A percentile compares a stretch with the other conserved stretches of the same genome.
These are phyloP conservation scores for Capsella bursapastoris DNA, from an alignment of 345 rosid species.

Conservation along the genomic window DNA sequence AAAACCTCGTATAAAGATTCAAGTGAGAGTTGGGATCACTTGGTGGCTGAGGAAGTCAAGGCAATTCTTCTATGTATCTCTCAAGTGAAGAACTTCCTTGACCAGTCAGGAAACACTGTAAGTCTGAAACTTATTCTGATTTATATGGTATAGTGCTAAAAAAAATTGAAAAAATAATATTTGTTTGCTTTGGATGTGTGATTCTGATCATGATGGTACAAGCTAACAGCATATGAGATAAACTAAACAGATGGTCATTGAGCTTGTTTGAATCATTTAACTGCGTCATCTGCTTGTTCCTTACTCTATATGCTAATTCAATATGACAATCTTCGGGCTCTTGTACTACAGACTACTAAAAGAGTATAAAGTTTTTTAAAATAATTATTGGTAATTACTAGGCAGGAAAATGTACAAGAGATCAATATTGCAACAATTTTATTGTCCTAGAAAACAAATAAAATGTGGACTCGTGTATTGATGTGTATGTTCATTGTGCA, in stretches of 20 bases:
- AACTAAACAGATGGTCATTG: constrained; percentile 20
- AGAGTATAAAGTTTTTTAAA: constrained; percentile 1
- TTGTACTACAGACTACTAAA: not conserved
- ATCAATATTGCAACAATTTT: constrained; percentile 14
- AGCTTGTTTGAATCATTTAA: constrained; percentile 15
- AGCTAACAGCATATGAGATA: not conserved
- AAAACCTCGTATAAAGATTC: constrained; percentile 52
- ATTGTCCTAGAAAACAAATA: not conserved
- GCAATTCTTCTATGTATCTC: constrained; percentile 65
- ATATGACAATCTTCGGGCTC: constrained; percentile 13
- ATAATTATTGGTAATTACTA: constrained; percentile 1
- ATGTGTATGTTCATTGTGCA: constrained; percentile 52
- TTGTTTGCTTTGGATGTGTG: constrained; percentile 33
- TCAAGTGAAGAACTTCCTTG: constrained; percentile 59
- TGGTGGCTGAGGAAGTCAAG: constrained; percentile 83
- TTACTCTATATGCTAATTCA: constrained; percentile 29
- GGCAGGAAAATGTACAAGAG: constrained; percentile 13
- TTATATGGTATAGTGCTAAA: constrained; percentile 22
- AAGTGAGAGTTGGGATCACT: constrained; percentile 56
- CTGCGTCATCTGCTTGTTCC: constrained; percentile 32
- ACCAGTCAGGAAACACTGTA: constrained; percentile 67
- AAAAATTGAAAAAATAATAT: constrained; percentile 8
- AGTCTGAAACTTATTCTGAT: constrained; percentile 46
- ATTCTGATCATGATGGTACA: constrained; percentile 23
- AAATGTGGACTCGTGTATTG: not conserved